A percentile compares a stretch with the other conserved stretches of the same genome.
Conservation (phyloP, 345 rosid genomes). For the Durio zibethinus region DNA sequence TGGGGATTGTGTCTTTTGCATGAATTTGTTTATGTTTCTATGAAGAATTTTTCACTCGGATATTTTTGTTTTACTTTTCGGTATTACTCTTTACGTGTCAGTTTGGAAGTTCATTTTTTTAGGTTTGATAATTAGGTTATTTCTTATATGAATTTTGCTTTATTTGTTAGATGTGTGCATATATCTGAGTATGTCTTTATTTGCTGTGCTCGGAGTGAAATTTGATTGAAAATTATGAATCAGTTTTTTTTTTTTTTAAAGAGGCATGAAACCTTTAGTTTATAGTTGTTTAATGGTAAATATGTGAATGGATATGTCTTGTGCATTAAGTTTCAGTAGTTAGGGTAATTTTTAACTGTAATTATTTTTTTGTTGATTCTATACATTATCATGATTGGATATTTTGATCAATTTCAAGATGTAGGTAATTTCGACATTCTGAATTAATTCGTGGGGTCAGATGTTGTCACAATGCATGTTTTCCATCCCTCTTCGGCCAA, state of each 20-base stretch:
- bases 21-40: not conserved
- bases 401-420: not conserved
- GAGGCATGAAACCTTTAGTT: not conserved
- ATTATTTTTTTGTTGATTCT: not conserved
- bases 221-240: not conserved
- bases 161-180: not conserved
- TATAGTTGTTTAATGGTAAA: not conserved
- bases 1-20: constrained; percentile 4
- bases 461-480: not conserved
- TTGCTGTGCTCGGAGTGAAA: not conserved
- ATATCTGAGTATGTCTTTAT: not conserved
- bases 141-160: not conserved
- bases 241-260: not conserved
- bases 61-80: not conserved
- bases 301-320: not conserved
- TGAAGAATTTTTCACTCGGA: not conserved
- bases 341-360: not conserved
- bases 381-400: not conserved
- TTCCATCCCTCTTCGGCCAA: not conserved
- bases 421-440: not conserved
- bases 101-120: not conserved
- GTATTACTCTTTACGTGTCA: not conserved
- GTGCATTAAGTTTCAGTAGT: not conserved
- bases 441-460: not conserved
- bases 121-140: constrained; percentile 14